Conservation (phyloP, 1,284 basidiomycete species). For the Ustilago loliicola region DNA sequence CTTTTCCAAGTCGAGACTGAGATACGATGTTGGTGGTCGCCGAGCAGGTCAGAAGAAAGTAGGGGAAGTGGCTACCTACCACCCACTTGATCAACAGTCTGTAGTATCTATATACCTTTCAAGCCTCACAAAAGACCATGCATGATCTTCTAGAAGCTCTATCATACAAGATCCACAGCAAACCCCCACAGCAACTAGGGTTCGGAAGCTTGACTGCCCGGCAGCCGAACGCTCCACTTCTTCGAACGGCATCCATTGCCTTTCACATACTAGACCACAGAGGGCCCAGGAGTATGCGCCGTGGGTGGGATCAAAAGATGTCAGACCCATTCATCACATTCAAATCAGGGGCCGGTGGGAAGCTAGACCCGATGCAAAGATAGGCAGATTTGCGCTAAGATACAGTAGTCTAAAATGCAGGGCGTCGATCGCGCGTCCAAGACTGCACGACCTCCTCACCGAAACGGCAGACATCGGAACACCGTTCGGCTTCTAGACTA, state of each 20-base stretch:
- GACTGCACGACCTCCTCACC: background rate
- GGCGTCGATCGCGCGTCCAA: constrained; percentile 12
- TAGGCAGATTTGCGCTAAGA: background rate
- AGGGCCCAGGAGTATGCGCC: background rate
- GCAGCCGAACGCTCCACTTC: background rate
- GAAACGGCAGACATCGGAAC: background rate
- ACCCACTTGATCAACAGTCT: background rate
- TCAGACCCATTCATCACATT: background rate
- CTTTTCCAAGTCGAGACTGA: background rate
- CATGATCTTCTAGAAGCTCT: background rate
- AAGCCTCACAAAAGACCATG: background rate
- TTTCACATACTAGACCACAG: background rate
- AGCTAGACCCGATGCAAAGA: background rate
- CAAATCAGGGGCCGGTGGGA: background rate
- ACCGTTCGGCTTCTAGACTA: background rate
- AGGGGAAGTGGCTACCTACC: background rate
- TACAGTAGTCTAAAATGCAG: constrained; percentile 4
- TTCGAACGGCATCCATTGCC: background rate
- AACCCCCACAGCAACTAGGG: background rate
- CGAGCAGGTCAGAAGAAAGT: background rate
- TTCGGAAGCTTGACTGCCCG: background rate
- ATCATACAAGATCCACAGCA: background rate
- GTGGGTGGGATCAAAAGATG: background rate
- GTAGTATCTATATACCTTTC: background rate
- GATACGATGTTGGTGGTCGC: background rate